These are phyloP conservation scores for Oxyria digyna DNA, from an alignment of 148 eudicot genomes.

Conservation along the genomic window DNA sequence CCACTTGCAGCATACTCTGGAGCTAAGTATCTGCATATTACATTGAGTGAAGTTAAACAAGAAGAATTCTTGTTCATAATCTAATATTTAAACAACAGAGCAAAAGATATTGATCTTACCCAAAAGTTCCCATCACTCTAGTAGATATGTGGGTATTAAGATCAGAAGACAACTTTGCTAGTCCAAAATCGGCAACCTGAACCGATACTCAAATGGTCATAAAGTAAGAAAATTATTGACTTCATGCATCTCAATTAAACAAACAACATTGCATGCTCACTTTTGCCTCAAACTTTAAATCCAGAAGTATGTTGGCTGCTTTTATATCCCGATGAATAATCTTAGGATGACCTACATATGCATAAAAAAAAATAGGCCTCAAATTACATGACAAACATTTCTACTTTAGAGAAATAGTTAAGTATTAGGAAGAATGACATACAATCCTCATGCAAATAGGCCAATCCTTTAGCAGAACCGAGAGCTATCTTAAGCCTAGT, in stretches of 20 bases:
- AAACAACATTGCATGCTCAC: too few relatives aligned
- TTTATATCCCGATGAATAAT: constrained; percentile 95
- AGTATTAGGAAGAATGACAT: not conserved
- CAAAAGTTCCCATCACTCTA: constrained; percentile 97
- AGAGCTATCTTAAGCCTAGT: constrained; percentile 10
- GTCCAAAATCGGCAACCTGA: constrained; percentile 98
- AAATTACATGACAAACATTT: not conserved
- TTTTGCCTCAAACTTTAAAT: constrained; percentile 87
- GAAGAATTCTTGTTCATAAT: not conserved
- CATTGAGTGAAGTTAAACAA: not conserved
- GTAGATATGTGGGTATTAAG: constrained; percentile 87
- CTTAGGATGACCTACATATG: constrained; percentile 78
- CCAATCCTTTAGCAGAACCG: constrained; percentile 14
- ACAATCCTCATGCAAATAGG: constrained; percentile 17
- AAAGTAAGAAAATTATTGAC: too few relatives aligned
- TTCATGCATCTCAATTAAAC: too few relatives aligned
- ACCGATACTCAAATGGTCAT: not conserved
- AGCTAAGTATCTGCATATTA: constrained; percentile 56
- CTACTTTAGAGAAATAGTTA: not conserved
- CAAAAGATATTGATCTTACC: constrained; percentile 29
- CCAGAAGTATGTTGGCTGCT: constrained; percentile 83
- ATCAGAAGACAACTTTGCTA: constrained; percentile 78
- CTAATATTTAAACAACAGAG: too few relatives aligned
- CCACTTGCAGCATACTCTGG: constrained; percentile 96
- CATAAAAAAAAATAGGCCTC: too few relatives aligned